Evolutionary conservation across 495 filamentous ascomycete genomes (phyloP), one percentile per base, ranked within the genome.

Genomic region (Cudoniella acicularis): DNA sequence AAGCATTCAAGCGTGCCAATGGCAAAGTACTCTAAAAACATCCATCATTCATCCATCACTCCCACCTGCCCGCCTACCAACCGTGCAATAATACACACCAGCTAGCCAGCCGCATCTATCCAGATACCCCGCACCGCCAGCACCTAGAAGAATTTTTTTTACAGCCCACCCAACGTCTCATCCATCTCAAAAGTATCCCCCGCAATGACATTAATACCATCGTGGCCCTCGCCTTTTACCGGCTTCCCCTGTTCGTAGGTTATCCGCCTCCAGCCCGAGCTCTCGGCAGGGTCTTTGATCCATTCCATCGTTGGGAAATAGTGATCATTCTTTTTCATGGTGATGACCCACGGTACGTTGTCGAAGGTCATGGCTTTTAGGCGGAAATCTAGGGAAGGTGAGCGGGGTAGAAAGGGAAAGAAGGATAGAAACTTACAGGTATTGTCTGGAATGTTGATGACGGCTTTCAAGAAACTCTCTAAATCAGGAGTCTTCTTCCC

Each of bases 321-420:
- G 72, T 99, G 94, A 71, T 99, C 95, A 70, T 96, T 95, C 84
- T 99, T 99, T 85, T 99, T 99, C 86, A 99, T 97, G 23, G 93
- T 97, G 18, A 94, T 89, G 22, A 98, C 90, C 88, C 92, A 99
- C 13, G 92, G 93, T 16, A 98, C 91, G 61, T 94, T 95, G 69
- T 99, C 94, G 67, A 98, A 99, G 1, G 94, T 98, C 68, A 96
- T 89, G 10, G 92, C 90, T 60, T 89, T 87, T 13, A 99, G 79
- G 21, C 95, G 84, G 85, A 98, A 97, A 75, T 98, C 82, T 85
- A 56, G 22, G 22, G 17, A 13, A 40, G 6, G 57, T 68, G 47
- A 67, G 57, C 21, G 46, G 26, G 49, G 13, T 69, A 59, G 68
- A 64, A 30, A 48, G 43, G 43, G 55, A 49, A 45, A 54, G 36